These are phyloP conservation scores for Cladosporium sp. DNA, from an alignment of 2,329 filamentous ascomycete species.

Conservation along the genomic window DNA sequence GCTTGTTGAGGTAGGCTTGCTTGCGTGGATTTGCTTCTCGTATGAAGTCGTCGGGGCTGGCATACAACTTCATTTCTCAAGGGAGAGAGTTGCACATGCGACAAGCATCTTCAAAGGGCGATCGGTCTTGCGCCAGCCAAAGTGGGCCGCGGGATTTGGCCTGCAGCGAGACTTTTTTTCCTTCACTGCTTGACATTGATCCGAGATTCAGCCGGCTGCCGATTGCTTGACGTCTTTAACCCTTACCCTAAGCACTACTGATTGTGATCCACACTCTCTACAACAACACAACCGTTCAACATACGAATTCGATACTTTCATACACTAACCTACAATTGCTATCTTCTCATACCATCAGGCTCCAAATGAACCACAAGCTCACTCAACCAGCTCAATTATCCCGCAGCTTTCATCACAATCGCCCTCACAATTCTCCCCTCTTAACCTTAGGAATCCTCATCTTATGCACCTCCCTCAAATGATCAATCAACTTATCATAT, in stretches of 20 bases:
- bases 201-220: too few relatives aligned
- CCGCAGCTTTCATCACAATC: too few relatives aligned
- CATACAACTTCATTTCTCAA: conserved; percentile 13
- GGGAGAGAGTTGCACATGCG: conserved; percentile 5
- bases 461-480: conserved; percentile 51
- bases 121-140: not conserved
- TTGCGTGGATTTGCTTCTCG: conserved; percentile 5
- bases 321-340: too few relatives aligned
- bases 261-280: too few relatives aligned
- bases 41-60: conserved; percentile 13
- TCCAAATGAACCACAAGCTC: too few relatives aligned
- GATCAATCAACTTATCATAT: conserved; percentile 52
- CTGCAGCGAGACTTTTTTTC: conserved; percentile 6
- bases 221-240: too few relatives aligned
- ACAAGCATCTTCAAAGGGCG: conserved; percentile 10
- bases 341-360: too few relatives aligned
- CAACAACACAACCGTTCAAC: too few relatives aligned
- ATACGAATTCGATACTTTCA: too few relatives aligned
- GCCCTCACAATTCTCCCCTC: too few relatives aligned
- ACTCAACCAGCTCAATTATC: too few relatives aligned
- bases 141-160: not conserved
- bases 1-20: conserved; percentile 12
- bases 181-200: not conserved
- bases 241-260: too few relatives aligned
- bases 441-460: conserved; percentile 17